These are phyloP conservation scores for Ophiosphaerella herpotricha DNA, from an alignment of 2,329 filamentous ascomycete genomes.

Conservation along the genomic window DNA sequence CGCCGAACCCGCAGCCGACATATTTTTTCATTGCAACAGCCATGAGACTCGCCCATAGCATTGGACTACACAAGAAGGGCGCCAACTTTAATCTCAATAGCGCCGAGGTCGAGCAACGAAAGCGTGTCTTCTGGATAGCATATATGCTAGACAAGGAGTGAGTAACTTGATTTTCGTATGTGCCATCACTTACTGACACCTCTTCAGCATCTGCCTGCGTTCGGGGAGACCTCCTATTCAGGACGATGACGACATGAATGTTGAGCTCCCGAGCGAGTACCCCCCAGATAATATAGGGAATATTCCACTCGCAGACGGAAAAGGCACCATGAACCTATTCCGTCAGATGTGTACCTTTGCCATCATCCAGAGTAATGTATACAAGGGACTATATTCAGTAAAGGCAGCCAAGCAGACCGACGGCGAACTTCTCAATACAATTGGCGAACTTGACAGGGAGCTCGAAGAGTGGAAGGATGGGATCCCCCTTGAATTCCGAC, in stretches of 20 bases:
- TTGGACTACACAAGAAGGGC: constrained; percentile 91
- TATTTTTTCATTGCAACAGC: constrained; percentile 91
- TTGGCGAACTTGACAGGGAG: constrained; percentile 82
- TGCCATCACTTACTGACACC: constrained; percentile 18
- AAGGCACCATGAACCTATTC: constrained; percentile 94
- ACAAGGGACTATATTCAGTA: constrained; percentile 89
- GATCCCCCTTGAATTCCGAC: constrained; percentile 95
- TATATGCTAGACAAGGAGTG: constrained; percentile 75
- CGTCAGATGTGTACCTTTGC: constrained; percentile 89
- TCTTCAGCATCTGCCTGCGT: constrained; percentile 65
- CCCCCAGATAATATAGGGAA: constrained; percentile 93
- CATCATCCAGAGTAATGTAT: constrained; percentile 90
- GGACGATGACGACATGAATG: constrained; percentile 88
- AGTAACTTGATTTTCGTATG: constrained; percentile 18
- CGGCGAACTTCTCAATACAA: constrained; percentile 91
- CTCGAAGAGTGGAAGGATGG: constrained; percentile 95
- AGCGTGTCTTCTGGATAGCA: constrained; percentile 77
- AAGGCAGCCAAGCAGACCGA: constrained; percentile 90
- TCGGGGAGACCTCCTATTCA: constrained; percentile 74
- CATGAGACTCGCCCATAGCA: constrained; percentile 87
- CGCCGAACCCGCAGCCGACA: constrained; percentile 92
- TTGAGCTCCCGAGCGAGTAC: constrained; percentile 89
- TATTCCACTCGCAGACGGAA: constrained; percentile 85
- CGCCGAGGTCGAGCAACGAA: constrained; percentile 89
- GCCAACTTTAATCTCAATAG: constrained; percentile 92